These are phyloP conservation scores for Pseudogymnoascus sp. DNA, from an alignment of 2,329 filamentous ascomycete species.

Conservation along the genomic window DNA sequence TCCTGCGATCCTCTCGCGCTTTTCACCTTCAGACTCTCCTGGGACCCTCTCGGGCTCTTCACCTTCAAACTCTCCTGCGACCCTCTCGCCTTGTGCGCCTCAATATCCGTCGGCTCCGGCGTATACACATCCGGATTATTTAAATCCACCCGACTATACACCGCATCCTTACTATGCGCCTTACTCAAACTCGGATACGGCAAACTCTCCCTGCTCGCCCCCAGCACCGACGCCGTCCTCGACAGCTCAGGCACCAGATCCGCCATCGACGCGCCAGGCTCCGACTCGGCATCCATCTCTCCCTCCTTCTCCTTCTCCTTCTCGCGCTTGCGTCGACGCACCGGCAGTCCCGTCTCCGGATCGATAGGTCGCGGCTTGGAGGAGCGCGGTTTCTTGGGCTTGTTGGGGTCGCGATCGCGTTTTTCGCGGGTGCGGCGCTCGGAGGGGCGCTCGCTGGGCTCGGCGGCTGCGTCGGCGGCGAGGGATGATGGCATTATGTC, in stretches of 20 bases:
- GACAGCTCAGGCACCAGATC: constrained; percentile 42
- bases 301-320: constrained; percentile 11
- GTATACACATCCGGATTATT: constrained; percentile 40
- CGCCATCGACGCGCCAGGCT: constrained; percentile 30
- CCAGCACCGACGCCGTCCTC: constrained; percentile 26
- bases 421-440: constrained; percentile 25
- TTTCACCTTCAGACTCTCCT: constrained; percentile 34
- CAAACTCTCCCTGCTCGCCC: constrained; percentile 30
- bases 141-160: constrained; percentile 43
- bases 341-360: constrained; percentile 24
- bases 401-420: constrained; percentile 25
- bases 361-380: constrained; percentile 24
- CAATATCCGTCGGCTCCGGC: constrained; percentile 64
- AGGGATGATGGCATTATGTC: neutral
- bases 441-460: constrained; percentile 20
- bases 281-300: constrained; percentile 9
- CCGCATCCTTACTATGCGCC: constrained; percentile 80
- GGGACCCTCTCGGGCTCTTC: too few species aligned
- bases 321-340: constrained; percentile 18
- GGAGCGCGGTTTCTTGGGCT: constrained; percentile 25
- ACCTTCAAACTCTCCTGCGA: constrained; percentile 28
- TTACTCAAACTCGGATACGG: constrained; percentile 84
- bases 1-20: constrained; percentile 25
- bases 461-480: constrained; percentile 15
- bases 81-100: constrained; percentile 38